These are phyloP conservation scores for Bipolaris sorokiniana DNA, from an alignment of 2,329 filamentous ascomycete species.

Conservation along the genomic window DNA sequence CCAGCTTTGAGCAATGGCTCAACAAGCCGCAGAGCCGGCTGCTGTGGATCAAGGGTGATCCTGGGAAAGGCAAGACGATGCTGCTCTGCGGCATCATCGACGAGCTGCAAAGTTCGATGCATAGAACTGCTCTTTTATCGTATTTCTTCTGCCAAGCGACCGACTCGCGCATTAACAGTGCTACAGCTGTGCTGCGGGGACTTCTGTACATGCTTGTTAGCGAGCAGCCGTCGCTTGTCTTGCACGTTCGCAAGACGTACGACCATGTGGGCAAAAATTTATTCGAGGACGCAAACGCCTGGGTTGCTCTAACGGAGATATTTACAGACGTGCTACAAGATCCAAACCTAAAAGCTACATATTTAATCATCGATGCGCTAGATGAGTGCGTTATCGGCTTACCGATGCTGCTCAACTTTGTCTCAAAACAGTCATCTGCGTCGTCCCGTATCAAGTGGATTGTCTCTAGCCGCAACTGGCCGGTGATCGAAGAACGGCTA, in stretches of 20 bases:
- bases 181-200: conserved; percentile 52
- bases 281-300: conserved; percentile 54
- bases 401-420: neutral
- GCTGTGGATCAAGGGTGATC: conserved; percentile 21
- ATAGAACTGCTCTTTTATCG: too few relatives aligned
- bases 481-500: conserved; percentile 45
- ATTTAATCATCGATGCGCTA: conserved; percentile 56
- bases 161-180: too few relatives aligned
- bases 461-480: conserved; percentile 53
- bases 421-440: neutral
- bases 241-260: conserved; percentile 36
- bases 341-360: conserved; percentile 24
- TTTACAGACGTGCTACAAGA: conserved; percentile 51
- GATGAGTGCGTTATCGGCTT: conserved; percentile 50
- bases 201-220: conserved; percentile 51
- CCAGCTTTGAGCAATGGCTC: conserved; percentile 36
- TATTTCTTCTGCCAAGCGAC: too few relatives aligned
- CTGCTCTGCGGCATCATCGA: too few relatives aligned
- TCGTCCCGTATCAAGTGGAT: conserved; percentile 1
- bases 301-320: conserved; percentile 46
- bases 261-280: conserved; percentile 36
- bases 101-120: too few relatives aligned
- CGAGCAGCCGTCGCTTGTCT: conserved; percentile 43
- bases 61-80: too few relatives aligned
- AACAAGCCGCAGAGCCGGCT: conserved; percentile 25